Conservation (phyloP, 139 green algal species). For the Mychonastes homosphaera region DNA sequence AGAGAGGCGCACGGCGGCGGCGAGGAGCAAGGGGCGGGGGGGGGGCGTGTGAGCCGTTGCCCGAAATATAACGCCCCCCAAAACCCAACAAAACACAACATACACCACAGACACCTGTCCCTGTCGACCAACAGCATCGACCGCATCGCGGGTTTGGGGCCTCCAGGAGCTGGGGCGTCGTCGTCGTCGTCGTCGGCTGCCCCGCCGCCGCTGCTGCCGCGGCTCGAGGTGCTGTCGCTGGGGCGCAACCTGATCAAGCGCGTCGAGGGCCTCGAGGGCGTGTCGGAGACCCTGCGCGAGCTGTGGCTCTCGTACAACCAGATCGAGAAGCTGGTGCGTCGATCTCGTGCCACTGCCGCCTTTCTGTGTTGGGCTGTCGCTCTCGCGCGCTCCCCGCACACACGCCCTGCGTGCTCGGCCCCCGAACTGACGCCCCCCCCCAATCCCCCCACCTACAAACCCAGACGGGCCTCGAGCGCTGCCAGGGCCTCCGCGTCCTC, state of each 20-base stretch:
- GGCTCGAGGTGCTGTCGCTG: constrained; percentile 73
- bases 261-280: constrained; percentile 74
- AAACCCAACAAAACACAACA: not conserved
- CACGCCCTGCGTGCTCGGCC: not conserved
- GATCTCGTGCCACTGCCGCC: not conserved
- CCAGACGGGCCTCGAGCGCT: constrained; percentile 73
- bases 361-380: not conserved
- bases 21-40: not conserved
- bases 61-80: not conserved
- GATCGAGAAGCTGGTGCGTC: constrained; percentile 66
- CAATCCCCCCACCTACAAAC: no score
- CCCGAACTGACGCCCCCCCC: not conserved
- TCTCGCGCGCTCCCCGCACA: not conserved
- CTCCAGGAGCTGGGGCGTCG: constrained; percentile 70
- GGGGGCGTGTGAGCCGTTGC: not conserved
- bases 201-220: no score
- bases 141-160: constrained; percentile 72
- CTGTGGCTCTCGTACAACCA: constrained; percentile 92
- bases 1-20: not conserved
- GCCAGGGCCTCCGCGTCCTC: constrained; percentile 65
- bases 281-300: constrained; percentile 79
- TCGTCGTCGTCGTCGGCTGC: no score
- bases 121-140: constrained; percentile 95
- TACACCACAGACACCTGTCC: constrained; percentile 56
- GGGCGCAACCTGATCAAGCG: constrained; percentile 84